Evolutionary conservation across 805 yeast genomes (phyloP).

Genomic region (Kurtzmaniella cleridarum): DNA sequence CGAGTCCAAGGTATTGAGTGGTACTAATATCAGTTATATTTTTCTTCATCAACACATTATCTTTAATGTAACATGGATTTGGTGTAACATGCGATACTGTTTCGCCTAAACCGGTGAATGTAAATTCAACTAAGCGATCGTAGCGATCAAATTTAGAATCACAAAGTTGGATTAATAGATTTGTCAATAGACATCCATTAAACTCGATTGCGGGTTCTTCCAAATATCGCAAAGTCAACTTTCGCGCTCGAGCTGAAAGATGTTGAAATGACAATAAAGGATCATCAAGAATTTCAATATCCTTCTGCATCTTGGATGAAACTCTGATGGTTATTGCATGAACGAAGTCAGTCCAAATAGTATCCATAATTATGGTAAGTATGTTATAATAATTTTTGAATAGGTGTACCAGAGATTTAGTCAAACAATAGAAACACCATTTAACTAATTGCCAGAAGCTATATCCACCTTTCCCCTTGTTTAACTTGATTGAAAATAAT

Average conservation of each 20-base stretch:
- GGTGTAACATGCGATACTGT: constrained; percentile 8
- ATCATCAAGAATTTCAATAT: no score
- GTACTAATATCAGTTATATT: constrained; percentile 4
- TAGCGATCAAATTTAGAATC: constrained; percentile 18
- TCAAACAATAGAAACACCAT: constrained; percentile 32
- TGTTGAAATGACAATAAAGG: no score
- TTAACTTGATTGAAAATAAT: constrained; percentile 17
- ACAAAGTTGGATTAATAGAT: constrained; percentile 19
- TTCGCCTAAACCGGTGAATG: constrained; percentile 21
- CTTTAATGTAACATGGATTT: constrained; percentile 21
- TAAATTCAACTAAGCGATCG: constrained; percentile 24
- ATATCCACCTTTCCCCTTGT: constrained; percentile 10
- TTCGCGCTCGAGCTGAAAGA: no score
- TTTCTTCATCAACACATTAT: constrained; percentile 13
- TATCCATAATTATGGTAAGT: no score
- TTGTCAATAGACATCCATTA: constrained; percentile 7
- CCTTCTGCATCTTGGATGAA: no score
- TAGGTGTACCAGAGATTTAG: not conserved
- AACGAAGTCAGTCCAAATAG: no score
- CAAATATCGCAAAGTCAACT: no score
- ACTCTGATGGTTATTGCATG: no score
- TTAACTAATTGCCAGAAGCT: constrained; percentile 26
- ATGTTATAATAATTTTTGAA: constrained; percentile 3
- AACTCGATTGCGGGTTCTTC: no score
- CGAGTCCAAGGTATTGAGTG: constrained; percentile 18